Evolutionary conservation across 345 rosid genomes (phyloP).

Genomic region (Syzygium aromaticum): DNA sequence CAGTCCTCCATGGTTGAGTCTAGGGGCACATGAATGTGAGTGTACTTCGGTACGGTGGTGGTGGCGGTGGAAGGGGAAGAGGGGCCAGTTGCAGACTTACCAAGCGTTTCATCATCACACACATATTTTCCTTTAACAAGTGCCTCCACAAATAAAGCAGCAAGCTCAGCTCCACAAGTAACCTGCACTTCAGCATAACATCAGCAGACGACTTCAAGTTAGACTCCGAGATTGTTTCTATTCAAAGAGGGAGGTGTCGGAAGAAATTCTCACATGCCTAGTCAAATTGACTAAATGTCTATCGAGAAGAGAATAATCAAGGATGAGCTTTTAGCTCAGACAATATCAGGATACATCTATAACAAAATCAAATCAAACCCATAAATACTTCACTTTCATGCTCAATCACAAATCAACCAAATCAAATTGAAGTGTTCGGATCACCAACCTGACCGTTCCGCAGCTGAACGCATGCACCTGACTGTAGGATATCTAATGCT

Average conservation of each 20-base stretch:
- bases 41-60: background rate
- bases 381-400: background rate
- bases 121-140: slow-evolving; percentile 69
- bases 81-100: slow-evolving; percentile 32
- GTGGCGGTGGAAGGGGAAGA: background rate
- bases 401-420: background rate
- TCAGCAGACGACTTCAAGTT: background rate
- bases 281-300: background rate
- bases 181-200: slow-evolving; percentile 34
- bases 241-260: background rate
- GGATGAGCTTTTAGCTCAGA: background rate
- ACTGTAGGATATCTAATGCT: slow-evolving; percentile 70
- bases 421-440: background rate
- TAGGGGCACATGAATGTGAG: background rate
- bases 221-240: background rate
- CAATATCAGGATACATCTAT: background rate
- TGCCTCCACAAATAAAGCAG: slow-evolving; percentile 57
- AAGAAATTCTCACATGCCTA: background rate
- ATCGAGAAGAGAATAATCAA: background rate
- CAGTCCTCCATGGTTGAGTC: background rate
- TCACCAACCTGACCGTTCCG: slow-evolving; percentile 54
- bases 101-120: slow-evolving; percentile 54
- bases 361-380: background rate
- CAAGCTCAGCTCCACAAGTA: slow-evolving; percentile 91
- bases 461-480: slow-evolving; percentile 87